Evolutionary conservation across 2,329 filamentous ascomycete genomes (phyloP), one percentile per base, ranked within the genome.

Genomic region (Diaporthe nobilis): DNA sequence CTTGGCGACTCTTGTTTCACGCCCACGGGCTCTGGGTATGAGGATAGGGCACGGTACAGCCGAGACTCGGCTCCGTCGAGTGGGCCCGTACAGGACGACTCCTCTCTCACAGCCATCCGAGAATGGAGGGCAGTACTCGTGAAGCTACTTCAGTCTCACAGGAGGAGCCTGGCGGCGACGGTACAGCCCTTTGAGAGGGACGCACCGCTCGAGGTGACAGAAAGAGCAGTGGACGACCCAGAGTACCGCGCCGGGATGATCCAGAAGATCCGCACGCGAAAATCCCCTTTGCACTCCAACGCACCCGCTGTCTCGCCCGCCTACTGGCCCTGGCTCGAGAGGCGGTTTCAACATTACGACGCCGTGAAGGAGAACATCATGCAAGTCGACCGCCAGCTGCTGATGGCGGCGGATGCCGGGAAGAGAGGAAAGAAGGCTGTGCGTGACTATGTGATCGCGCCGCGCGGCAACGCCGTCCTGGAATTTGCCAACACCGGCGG

Each of bases 291-390:
- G 34, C 7, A 51, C 2, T 34, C n/a, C 58, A 44, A 65, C 12
- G n/a, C 28, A 4, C 47, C 79, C 80, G 61, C 80, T 76, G 68
- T 53, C 22, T 73, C 58, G 15, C 4, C 37, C 12, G 17, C 2
- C 74, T 86, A 82, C 85, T 88, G 79, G 83, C 84, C 58, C 75
- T 84, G 79, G 42, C 89, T 88, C 74, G 86, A 87, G 76, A 85
- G 87, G 57, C 85, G 87, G 1, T 88, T 88, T 63, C 82, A 85
- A 37, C 86, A 88, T 72, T 88, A 86, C 73, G 87, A 89, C 61
- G 83, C 81, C 58, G 80, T 88, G 10, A 85, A 84, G 74, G 81
- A 83, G 57, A 87, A 89, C 47, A 73, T 89, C 15, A 79, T 78
- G 15, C 83, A 85, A 0, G 80, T 87, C 6, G 82, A 83, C 7